Base-by-base conservation (phyloP, 306 rosid species). In the Cucurbita moschata region DNA sequence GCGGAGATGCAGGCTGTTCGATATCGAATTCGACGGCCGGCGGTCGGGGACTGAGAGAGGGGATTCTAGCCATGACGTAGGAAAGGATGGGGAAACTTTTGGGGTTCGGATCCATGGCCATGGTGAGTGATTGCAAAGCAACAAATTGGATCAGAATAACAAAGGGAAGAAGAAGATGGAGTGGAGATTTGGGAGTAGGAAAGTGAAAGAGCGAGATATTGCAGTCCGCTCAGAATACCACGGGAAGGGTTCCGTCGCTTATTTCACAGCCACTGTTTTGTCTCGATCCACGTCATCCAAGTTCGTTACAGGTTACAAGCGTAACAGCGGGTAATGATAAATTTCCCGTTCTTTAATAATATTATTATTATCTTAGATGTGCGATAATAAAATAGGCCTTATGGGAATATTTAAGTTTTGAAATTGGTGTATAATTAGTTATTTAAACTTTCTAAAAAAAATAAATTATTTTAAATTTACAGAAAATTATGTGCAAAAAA, bases 31-130 rank as follows among this genome's bases (percentile, higher is more conserved):
- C 6, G 47, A 4, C n/a, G 49, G 56, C 0, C 30, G 86, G 39
- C 52, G 80, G 18, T 5, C 72, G 53, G 37, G 77, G 53, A 4
- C 79, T 72, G 51, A 91, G 71, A 5, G 89, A 77, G 54, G 89
- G 91, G 38, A 94, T 69, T 3, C 91, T 96, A 9, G 86, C 78
- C 95, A 94, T 80, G 71, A 94, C 95, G 82, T 89, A 91, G 68
- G 95, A 87, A 77, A 94, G 96, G 50, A 94, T 61, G 19, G 99
- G 97, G 79, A 79, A 83, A 7, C 49, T 85, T 60, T 87, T 84
- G 10, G 96, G 99, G 75, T 89, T 74, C 26, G 97, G 96, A 91
- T 94, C 97, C 97, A 94, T 89, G 49, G 77, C 78, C 62, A 69
- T 53, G 37, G 53, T 62, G 23, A 62, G 30, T 6, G 43, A 58